Conservation (phyloP, 2,329 filamentous ascomycete genomes). For the Cladosporium halotolerans region DNA sequence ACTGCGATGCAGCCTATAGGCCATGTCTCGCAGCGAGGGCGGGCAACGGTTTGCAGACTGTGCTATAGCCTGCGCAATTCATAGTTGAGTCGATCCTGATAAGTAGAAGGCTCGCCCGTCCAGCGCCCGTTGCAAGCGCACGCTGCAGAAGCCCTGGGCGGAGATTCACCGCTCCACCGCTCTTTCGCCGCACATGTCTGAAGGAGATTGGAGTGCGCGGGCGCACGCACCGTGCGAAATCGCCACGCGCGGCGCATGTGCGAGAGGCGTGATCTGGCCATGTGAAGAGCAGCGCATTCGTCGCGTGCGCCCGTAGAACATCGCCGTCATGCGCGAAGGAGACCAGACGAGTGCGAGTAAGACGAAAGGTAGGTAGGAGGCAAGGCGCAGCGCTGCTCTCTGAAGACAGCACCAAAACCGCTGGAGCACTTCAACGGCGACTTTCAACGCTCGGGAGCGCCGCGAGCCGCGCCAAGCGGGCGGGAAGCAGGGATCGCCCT, state of each 20-base stretch:
- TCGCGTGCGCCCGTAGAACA: too few species aligned
- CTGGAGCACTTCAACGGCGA: too few species aligned
- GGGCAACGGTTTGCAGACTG: constrained; percentile 7
- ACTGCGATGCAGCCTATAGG: background rate
- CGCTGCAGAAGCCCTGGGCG: constrained; percentile 1
- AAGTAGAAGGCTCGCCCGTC: background rate
- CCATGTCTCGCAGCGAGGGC: background rate
- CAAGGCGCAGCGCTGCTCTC: too few species aligned
- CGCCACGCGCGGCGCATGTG: background rate
- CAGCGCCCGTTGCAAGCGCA: constrained; percentile 4
- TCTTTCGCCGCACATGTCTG: background rate
- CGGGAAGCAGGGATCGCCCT: too few species aligned
- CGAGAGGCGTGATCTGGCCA: background rate
- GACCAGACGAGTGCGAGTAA: too few species aligned
- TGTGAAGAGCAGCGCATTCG: too few species aligned
- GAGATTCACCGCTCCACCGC: constrained; percentile 9
- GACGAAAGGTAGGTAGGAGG: too few species aligned
- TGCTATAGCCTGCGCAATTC: constrained; percentile 9
- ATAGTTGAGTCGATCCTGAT: constrained; percentile 7
- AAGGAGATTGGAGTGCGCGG: constrained; percentile 5
- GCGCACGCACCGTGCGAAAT: background rate
- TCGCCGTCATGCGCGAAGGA: too few species aligned
- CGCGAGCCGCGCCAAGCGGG: too few species aligned
- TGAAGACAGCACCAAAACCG: too few species aligned
- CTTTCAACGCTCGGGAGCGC: too few species aligned